Percentiles rank a stretch among this genome's conserved stretches.
These are phyloP conservation scores for Gastrolobium villosum DNA, from an alignment of 306 rosid genomes.

Conservation along the genomic window DNA sequence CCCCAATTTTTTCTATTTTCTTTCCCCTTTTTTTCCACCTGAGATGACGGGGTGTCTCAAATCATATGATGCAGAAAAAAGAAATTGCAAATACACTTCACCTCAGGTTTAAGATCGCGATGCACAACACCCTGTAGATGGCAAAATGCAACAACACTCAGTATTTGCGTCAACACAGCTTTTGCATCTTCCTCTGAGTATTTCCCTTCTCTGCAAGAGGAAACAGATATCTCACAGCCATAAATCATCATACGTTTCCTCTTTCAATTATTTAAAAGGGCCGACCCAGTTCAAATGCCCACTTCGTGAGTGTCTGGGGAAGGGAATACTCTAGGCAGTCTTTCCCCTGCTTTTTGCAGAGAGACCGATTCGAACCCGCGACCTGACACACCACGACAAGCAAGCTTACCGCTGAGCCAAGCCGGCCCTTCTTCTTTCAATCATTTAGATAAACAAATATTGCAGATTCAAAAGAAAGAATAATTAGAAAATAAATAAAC, in stretches of 20 bases:
- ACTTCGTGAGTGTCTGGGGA: too few species aligned
- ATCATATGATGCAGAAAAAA: not conserved
- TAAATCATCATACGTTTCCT: conserved; percentile 15
- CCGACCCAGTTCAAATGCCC: too few species aligned
- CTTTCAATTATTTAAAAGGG: conserved; percentile 19
- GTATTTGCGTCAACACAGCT: conserved; percentile 77
- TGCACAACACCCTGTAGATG: conserved; percentile 98
- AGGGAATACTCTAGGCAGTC: too few species aligned
- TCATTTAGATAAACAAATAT: conserved; percentile 9
- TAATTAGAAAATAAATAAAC: conserved; percentile 28
- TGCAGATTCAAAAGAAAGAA: conserved; percentile 23
- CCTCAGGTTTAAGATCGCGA: conserved; percentile 98
- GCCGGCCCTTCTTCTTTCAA: not conserved
- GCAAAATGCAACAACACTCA: conserved; percentile 89
- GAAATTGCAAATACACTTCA: conserved; percentile 41
- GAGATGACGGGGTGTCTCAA: not conserved
- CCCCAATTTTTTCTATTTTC: not conserved
- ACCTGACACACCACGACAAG: too few species aligned
- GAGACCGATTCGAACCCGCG: too few species aligned
- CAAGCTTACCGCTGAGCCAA: too few species aligned
- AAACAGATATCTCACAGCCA: conserved; percentile 37
- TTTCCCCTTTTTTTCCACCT: not conserved
- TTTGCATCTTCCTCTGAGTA: conserved; percentile 94
- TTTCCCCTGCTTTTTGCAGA: too few species aligned
- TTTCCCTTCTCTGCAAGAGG: conserved; percentile 86